Evolutionary conservation across 2,329 filamentous ascomycete genomes (phyloP), one percentile per base, ranked within the genome.

Genomic region (Anthostomella pinea): DNA sequence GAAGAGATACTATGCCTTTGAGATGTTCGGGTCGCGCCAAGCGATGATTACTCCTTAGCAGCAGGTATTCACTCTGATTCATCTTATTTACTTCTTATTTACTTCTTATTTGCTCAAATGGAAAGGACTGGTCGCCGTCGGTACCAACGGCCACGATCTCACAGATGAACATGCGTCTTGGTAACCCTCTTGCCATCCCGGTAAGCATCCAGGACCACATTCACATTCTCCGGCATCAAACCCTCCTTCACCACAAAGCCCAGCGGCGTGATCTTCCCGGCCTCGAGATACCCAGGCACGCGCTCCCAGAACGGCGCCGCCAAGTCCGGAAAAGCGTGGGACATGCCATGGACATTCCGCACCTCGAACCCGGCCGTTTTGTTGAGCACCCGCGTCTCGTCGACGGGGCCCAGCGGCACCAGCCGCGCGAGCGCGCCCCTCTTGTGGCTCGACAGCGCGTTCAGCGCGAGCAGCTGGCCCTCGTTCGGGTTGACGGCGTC

Each of bases 181-280:
- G 20, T 38, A 13, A 46, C 51, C 25, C 32, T 26, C 41, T 59
- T 58, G 11, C 59, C 60, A 48, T 65, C 58, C 16, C 56, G 40
- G 52, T 66, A 67, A 10, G 46, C 48, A 55, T 68, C 63, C 33
- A 68, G 39, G 7, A 60, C 53, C 30, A 53, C 48, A 46, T 68
- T 67, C 4, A 64, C 58, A 36, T 54, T 57, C 5, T 51, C 57
- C 4, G 49, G 52, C 35, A 54, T 49, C 37, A 64, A 41, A 0
- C 58, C 63, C 23, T 65, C 38, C 18, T 62, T 52, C 9, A 61
- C 53, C 6, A 43, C 49, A 51, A 52, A 65, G 13, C 31, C 36
- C 11, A 51, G 28, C 11, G 61, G 53, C 41, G 44, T 53, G 21
- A 68, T 50, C 35, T 58, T 43, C 3, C 61, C 59, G 8, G 44